phyloP scores from a whole-genome alignment of 768 basidiomycete species.

The Mycena crocata region DNA sequence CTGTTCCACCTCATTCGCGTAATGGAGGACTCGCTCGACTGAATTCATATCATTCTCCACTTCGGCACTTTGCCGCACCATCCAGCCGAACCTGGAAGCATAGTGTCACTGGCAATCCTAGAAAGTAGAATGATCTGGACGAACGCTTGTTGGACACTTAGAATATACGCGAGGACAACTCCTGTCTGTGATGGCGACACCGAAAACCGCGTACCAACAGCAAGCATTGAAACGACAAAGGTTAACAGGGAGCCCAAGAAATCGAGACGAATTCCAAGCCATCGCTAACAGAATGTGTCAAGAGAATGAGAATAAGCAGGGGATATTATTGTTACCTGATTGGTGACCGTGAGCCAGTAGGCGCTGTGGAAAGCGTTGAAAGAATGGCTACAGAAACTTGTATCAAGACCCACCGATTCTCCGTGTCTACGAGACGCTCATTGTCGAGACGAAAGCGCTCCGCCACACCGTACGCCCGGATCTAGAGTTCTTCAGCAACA shows the following conservation, averaged over 20 bases:
- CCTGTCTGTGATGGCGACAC: conserved; percentile 87
- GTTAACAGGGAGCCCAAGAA: conserved; percentile 79
- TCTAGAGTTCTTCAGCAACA: conserved; percentile 40
- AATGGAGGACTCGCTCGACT: conserved; percentile 88
- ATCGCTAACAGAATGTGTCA: conserved; percentile 58
- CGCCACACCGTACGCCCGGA: conserved; percentile 87
- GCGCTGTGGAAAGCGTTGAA: conserved; percentile 57
- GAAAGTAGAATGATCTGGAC: conserved; percentile 25
- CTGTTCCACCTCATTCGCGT: conserved; percentile 83
- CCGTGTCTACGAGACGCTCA: conserved; percentile 78
- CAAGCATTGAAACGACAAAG: conserved; percentile 83
- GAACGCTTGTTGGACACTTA: conserved; percentile 79
- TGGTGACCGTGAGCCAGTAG: conserved; percentile 87
- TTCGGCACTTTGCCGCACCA: conserved; percentile 83
- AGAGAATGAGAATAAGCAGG: background rate
- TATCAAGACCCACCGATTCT: conserved; percentile 71
- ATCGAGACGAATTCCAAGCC: conserved; percentile 93
- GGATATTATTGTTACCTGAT: conserved; percentile 64
- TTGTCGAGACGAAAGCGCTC: conserved; percentile 84
- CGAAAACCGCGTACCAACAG: conserved; percentile 77
- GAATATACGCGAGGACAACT: conserved; percentile 81
- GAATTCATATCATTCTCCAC: conserved; percentile 96
- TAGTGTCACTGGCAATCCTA: background rate
- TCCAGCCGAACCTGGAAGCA: conserved; percentile 71
- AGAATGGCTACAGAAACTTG: background rate